These are phyloP conservation scores for Lanmaoa pseudosensibilis DNA, from an alignment of 768 basidiomycete species.

Conservation along the genomic window DNA sequence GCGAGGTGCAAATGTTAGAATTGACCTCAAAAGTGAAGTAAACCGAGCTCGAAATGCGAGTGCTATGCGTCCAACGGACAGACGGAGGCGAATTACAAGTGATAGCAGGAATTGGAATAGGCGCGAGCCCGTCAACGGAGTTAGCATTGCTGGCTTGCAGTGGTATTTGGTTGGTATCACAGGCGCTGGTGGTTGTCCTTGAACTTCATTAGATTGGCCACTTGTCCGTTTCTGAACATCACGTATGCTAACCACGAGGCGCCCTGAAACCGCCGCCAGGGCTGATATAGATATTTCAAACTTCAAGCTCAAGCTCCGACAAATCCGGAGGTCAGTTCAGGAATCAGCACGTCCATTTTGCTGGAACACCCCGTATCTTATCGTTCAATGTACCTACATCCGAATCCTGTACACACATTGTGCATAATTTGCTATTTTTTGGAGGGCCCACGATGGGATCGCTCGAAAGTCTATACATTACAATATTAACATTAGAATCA, in stretches of 20 bases:
- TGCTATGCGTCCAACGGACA: not conserved
- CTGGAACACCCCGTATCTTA: too few species aligned
- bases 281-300: too few species aligned
- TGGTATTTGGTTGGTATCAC: not conserved
- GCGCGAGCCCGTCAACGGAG: not conserved
- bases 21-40: slow-evolving; percentile 4
- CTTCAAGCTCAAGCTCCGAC: too few species aligned
- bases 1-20: not conserved
- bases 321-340: too few species aligned
- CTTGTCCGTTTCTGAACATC: not conserved
- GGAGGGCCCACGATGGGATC: too few species aligned
- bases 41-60: not conserved
- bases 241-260: not conserved
- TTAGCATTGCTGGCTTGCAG: not conserved
- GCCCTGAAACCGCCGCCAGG: too few species aligned
- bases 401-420: too few species aligned
- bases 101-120: slow-evolving; percentile 5
- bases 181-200: not conserved
- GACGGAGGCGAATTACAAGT: slow-evolving; percentile 5
- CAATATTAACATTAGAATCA: not conserved
- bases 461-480: not conserved
- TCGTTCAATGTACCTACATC: too few species aligned
- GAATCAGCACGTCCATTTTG: too few species aligned
- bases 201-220: not conserved
- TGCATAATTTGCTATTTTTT: too few species aligned